Conservation (phyloP, 75 land plant species). For the Cunninghamia lanceolata region DNA sequence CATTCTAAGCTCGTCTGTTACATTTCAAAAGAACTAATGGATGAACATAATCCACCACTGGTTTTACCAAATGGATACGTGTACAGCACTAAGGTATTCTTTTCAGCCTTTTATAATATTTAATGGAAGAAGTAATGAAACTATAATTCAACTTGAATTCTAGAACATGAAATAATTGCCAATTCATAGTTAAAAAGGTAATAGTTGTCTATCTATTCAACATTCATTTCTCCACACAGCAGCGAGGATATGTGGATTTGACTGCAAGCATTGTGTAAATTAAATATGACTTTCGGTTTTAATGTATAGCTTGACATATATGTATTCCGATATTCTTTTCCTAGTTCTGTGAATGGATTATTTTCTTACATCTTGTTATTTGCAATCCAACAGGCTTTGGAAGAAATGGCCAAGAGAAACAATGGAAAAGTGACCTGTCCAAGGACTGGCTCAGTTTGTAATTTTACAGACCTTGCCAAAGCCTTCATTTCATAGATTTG, state of each 20-base stretch:
- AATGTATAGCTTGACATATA: not conserved
- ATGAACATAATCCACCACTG: slow-evolving; percentile 91
- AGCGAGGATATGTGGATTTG: not conserved
- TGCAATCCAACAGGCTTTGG: slow-evolving; percentile 71
- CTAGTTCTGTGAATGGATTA: not conserved
- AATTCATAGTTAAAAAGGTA: not conserved
- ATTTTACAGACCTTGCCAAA: slow-evolving; percentile 64
- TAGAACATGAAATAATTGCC: not conserved
- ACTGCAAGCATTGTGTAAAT: not conserved
- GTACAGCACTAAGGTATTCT: slow-evolving; percentile 80
- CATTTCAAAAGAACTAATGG: slow-evolving; percentile 95
- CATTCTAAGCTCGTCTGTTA: slow-evolving; percentile 97
- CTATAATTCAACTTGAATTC: not conserved
- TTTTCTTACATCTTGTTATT: not conserved
- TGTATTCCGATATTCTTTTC: not conserved
- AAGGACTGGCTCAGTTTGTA: slow-evolving; percentile 80
- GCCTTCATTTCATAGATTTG: slow-evolving; percentile 73
- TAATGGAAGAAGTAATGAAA: not conserved
- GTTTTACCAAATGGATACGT: slow-evolving; percentile 98
- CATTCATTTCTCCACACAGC: not conserved
- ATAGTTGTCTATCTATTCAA: not conserved
- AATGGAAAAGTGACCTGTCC: slow-evolving; percentile 91
- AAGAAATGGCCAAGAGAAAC: slow-evolving; percentile 86
- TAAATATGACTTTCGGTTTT: not conserved
- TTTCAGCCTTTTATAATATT: not conserved